Base-by-base conservation (phyloP, 305 asterid species). In the Solanum chacoense region DNA sequence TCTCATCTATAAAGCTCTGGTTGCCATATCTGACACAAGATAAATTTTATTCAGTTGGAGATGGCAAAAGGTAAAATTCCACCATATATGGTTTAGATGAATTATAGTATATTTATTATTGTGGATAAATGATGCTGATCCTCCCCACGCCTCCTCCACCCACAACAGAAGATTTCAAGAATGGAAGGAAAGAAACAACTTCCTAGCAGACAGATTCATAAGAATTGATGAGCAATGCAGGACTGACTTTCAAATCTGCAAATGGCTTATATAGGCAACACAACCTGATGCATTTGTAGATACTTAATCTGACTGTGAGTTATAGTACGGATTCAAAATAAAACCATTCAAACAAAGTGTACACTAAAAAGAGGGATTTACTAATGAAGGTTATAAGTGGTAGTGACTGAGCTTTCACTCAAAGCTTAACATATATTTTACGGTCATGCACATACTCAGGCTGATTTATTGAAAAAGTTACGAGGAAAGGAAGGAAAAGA, bases 1-100 rank as follows among this genome's bases (percentile, higher is more conserved):
- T 97, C 94, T 97, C 99, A 90, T 97, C 99, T 90, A 95, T 87
- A 80, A 76, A 95, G 87, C 92, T 94, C 89, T 12, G 76, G 90
- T 87, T 92, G 34, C 95, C 98, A 72, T 95, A 96, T 90, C 99
- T 96, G 93, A 84, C 8, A 89, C 59, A 69, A 29, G 32, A 73
- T 8, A 50, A 26, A 72, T 18, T 20, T 85, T 42, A 67, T 55
- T 38, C n/a, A 88, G 69, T 74, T 36, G 85, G 34, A 73, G 83
- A 80, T 42, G 11, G 67, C 69, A 80, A 40, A 40, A 40, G 37
- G 37, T 42, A 80, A 78, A 40, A 38, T 40, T 79, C 14, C 36
- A 79, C 85, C 85, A 79, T 40, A 14, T 26, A 26, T 24, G 67
- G 59, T 40, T 29, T 35, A 36, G 84, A 77, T 31, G 32, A 73